phyloP scores from a whole-genome alignment of 331 rosid genomes.

The Malus hybrid region DNA sequence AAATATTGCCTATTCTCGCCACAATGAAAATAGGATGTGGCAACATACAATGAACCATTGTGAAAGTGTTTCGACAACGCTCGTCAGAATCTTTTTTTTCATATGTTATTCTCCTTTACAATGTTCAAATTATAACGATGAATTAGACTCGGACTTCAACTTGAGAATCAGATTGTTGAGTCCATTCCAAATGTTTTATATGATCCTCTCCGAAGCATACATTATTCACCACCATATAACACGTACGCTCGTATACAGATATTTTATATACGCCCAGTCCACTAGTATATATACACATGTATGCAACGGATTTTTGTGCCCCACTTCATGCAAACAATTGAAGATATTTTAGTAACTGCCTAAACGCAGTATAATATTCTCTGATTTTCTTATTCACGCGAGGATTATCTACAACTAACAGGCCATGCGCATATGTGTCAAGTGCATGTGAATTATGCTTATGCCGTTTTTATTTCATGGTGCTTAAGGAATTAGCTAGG shows the following conservation, averaged over 20 bases:
- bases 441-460: conserved; percentile 36
- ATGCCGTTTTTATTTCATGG: conserved; percentile 5
- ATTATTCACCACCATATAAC: not conserved
- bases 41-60: not conserved
- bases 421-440: not conserved
- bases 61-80: not conserved
- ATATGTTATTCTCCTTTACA: not conserved
- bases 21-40: not conserved
- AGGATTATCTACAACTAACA: not conserved
- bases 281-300: not conserved
- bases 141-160: not conserved
- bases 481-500: conserved; percentile 9
- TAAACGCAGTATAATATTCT: not conserved
- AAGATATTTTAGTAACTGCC: not conserved
- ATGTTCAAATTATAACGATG: not conserved
- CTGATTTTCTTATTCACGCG: not conserved
- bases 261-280: not conserved
- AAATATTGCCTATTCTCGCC: not conserved
- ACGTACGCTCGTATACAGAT: not conserved
- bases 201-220: not conserved
- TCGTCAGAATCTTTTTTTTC: not conserved
- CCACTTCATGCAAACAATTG: not conserved
- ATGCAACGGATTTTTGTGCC: not conserved
- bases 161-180: not conserved
- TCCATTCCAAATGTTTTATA: not conserved